A percentile compares a stretch with the other conserved stretches of the same genome.
Conservation (phyloP, 2,329 filamentous ascomycete genomes). For the Thelonectria olida region DNA sequence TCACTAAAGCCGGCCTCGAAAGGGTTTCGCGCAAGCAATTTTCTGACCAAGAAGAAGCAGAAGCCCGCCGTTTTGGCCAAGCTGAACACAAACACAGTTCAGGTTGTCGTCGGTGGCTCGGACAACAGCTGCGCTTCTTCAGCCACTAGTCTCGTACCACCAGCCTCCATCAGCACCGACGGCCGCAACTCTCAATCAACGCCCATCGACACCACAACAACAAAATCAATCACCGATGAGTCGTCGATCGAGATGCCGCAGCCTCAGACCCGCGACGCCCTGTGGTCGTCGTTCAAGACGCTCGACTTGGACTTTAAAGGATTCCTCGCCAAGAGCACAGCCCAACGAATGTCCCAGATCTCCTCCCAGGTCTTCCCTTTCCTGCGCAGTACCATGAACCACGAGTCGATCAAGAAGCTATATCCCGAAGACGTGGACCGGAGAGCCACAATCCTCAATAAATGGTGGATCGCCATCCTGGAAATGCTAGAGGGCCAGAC, state of each 20-base stretch:
- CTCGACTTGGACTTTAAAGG: slow-evolving; percentile 59
- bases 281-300: slow-evolving; percentile 65
- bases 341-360: slow-evolving; percentile 79
- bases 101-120: slow-evolving; percentile 44
- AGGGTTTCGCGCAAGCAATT: slow-evolving; percentile 55
- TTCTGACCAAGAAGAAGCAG: slow-evolving; percentile 59
- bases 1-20: slow-evolving; percentile 49
- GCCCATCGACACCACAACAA: slow-evolving; percentile 50
- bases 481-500: slow-evolving; percentile 79
- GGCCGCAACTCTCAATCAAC: slow-evolving; percentile 50
- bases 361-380: slow-evolving; percentile 80
- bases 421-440: slow-evolving; percentile 85
- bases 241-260: slow-evolving; percentile 55
- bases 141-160: slow-evolving; percentile 54
- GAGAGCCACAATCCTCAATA: slow-evolving; percentile 81
- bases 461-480: slow-evolving; percentile 87
- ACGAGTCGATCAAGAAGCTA: slow-evolving; percentile 71
- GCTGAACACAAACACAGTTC: slow-evolving; percentile 43
- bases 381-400: slow-evolving; percentile 73
- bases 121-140: slow-evolving; percentile 59
- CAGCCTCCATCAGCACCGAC: slow-evolving; percentile 50
- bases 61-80: slow-evolving; percentile 55
- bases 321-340: slow-evolving; percentile 77
- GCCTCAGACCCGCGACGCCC: slow-evolving; percentile 57
- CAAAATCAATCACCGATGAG: slow-evolving; percentile 52